These are phyloP conservation scores for Vigna nakashimae DNA, from an alignment of 306 rosid genomes.

Conservation along the genomic window DNA sequence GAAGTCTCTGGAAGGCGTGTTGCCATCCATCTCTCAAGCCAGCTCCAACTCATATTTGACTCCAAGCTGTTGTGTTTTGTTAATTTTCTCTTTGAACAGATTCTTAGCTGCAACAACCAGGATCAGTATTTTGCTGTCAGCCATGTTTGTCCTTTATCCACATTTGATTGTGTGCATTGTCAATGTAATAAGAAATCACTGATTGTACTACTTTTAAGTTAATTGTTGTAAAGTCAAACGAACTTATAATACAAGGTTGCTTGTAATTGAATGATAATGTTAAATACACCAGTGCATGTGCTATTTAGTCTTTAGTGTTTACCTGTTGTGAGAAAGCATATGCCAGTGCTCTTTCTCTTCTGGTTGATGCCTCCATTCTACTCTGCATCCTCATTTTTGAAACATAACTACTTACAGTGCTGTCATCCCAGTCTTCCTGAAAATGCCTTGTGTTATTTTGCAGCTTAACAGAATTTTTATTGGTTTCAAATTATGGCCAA, in stretches of 20 bases:
- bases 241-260: background rate
- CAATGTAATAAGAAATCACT: background rate
- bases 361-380: conserved; percentile 86
- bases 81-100: conserved; percentile 76
- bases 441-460: conserved; percentile 32
- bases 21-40: conserved; percentile 99
- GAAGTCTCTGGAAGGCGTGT: conserved; percentile 76
- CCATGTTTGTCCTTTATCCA: background rate
- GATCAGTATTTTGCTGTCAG: background rate
- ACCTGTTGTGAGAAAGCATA: conserved; percentile 99
- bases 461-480: conserved; percentile 18
- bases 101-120: conserved; percentile 61
- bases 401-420: conserved; percentile 89
- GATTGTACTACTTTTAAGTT: background rate
- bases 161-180: background rate
- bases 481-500: conserved; percentile 2
- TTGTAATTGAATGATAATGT: background rate
- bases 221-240: background rate
- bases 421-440: conserved; percentile 98
- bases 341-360: conserved; percentile 95
- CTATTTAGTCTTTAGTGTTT: background rate
- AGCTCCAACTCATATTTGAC: conserved; percentile 88
- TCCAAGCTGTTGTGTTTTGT: conserved; percentile 55
- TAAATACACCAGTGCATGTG: background rate
- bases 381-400: conserved; percentile 81